Evolutionary conservation across 179 eudicot species (phyloP), one percentile per base, ranked within the genome.

Genomic region (Sideroxylon spinosum): DNA sequence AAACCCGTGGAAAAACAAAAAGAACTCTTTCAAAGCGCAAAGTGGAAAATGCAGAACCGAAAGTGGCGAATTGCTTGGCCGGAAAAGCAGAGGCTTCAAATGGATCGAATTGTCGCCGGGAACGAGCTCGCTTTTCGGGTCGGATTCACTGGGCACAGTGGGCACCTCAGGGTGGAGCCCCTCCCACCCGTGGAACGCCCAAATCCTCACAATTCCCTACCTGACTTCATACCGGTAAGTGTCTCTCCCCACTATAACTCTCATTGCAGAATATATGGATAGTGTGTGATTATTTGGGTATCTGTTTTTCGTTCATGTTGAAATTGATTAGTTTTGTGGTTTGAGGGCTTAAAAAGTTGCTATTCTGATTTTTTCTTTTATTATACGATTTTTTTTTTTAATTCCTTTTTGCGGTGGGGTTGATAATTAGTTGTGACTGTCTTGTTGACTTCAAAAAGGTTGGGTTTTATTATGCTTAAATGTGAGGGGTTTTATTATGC

Each of bases 121-220:
- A 87, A 86, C 79, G 98, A 88, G 66, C 73, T 95, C 5, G 74
- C 95, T 0, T 95, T 93, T 77, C 92, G 98, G 81, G 91, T 95
- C 80, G 98, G 95, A 71, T 89, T 95, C 71, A 80, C 95, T 78
- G 99, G 99, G n/a, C 92, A 93, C 84, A 83, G 90, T 46, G 99
- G 93, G 22, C 99, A 95, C 78, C 90, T 95, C 63, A 79, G 86
- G 17, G 28, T 95, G 84, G 92, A 95, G 69, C 99, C 98, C 68
- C 93, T 93, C 67, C 94, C 95, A 32, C 93, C 98, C 6, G 93
- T 88, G 56, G 85, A 90, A 79, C 82, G 88, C 83, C 80, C 85
- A 69, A 55, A 67, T 75, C 87, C 90, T 64, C 90, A 90, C 63
- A 82, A 83, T 78, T 76, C 85, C 20, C 91, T 95, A 5, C 99